Evolutionary conservation across 768 basidiomycete genomes (phyloP).

Genomic region (Boletus subcaerulescens): DNA sequence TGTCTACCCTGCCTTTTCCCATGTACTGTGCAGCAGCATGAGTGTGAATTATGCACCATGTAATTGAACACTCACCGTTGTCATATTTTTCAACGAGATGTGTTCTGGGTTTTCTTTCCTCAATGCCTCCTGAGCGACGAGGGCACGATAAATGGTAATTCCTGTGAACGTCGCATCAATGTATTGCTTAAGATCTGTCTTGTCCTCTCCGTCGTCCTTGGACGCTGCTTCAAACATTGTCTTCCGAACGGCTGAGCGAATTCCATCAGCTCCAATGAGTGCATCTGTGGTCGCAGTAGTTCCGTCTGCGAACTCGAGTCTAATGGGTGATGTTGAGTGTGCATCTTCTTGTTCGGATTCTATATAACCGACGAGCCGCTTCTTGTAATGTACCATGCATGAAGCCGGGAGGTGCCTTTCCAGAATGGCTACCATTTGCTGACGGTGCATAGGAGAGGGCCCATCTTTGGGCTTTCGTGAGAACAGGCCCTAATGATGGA

Average conservation of each 20-base stretch:
- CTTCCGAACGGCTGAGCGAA: constrained; percentile 30
- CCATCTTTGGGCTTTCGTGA: constrained; percentile 4
- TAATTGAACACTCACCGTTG: constrained; percentile 19
- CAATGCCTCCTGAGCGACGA: constrained; percentile 36
- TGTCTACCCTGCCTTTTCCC: constrained; percentile 5
- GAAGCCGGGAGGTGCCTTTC: constrained; percentile 18
- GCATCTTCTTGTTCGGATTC: constrained; percentile 15
- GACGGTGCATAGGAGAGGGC: constrained; percentile 19
- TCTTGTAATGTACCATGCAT: constrained; percentile 16
- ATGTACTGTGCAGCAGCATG: constrained; percentile 14
- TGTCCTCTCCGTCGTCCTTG: neutral
- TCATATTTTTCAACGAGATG: constrained; percentile 14
- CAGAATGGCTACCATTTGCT: constrained; percentile 17
- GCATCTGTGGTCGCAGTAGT: constrained; percentile 35
- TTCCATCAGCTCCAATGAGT: constrained; percentile 47
- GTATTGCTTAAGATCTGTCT: constrained; percentile 6
- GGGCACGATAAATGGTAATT: constrained; percentile 35
- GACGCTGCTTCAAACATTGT: constrained; percentile 20
- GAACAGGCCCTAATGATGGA: neutral
- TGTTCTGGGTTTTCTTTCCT: constrained; percentile 22
- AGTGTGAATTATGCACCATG: neutral
- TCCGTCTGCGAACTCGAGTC: constrained; percentile 14
- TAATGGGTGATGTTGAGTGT: constrained; percentile 22
- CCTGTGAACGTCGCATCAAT: constrained; percentile 41
- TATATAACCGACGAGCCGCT: constrained; percentile 18